Evolutionary conservation across 2,329 filamentous ascomycete genomes (phyloP), one percentile per base, ranked within the genome.

Genomic region (Raffaelea albimanens): DNA sequence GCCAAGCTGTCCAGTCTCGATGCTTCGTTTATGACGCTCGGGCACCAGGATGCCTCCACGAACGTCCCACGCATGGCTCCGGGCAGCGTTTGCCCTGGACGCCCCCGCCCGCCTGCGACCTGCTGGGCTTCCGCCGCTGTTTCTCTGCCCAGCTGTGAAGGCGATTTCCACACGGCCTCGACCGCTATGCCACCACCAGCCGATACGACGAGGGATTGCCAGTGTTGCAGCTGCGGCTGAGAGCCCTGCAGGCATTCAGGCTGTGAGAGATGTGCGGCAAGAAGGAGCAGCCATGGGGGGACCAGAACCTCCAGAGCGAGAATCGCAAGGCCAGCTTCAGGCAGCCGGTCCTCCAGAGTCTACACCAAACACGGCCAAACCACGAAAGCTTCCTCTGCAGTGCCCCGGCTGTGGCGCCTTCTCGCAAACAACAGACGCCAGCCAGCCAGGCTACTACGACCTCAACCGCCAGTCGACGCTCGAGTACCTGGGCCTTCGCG

Each of bases 381-480:
- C 34, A 16, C 19, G 39, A 8, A 40, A 55, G 18, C 64, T 84
- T 2, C 80, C 82, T 0, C 56, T 69, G 11, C 76, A 75, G 53
- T 85, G 82, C 55, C 70, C 71, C 13, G 82, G 82, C 33, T 85
- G 82, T 58, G 82, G 82, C 40, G 80, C 81, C 14, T 70, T 82
- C 55, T 70, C 78, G 41, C 82, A 85, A 59, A 78, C 71, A 0
- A 59, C 60, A 0, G 61, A 74, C 18, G 61, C 73, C 1, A 61
- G 71, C 23, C 65, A 73, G 50, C 66, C 82, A 5, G 84, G 82
- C 4, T 82, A 75, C 60, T 84, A 72, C 58, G 68, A 75, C 49
- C 48, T 74, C 23, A 61, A 59, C 33, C 72, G 75, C 52, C 78
- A 68, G 55, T 66, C 70, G 2, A 71, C 82, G 4, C 68, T 61